Percentiles rank a stretch among this genome's conserved stretches.
These are phyloP conservation scores for Loxodes magnus DNA, from an alignment of 73 alveolate species.

Conservation along the genomic window DNA sequence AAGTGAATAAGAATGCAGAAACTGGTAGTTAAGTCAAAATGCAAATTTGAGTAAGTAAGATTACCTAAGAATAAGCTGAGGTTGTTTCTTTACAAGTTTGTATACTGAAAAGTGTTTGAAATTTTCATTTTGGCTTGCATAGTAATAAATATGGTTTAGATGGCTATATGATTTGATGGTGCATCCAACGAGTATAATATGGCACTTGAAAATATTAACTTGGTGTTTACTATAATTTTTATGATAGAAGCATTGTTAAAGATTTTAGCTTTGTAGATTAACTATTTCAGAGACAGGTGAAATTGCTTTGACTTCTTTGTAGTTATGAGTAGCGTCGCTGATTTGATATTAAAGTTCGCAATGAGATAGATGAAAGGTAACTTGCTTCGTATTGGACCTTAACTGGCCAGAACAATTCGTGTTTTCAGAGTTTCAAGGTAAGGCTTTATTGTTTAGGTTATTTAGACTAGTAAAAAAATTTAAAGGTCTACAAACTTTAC, in stretches of 20 bases:
- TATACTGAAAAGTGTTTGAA: conserved; percentile 37
- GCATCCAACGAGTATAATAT: background rate
- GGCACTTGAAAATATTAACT: conserved; percentile 10
- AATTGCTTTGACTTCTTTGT: conserved; percentile 23
- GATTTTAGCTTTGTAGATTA: conserved; percentile 19
- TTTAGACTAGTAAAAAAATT: conserved; percentile 50
- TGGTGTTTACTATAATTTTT: conserved; percentile 17
- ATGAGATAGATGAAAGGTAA: conserved; percentile 8
- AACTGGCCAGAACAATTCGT: conserved; percentile 40
- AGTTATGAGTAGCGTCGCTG: conserved; percentile 72
- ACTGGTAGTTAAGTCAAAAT: conserved; percentile 41
- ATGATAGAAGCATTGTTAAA: conserved; percentile 29
- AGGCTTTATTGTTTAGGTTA: too few species aligned
- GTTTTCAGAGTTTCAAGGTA: conserved; percentile 58
- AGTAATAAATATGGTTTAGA: conserved; percentile 58
- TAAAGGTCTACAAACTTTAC: conserved; percentile 52
- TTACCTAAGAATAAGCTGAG: background rate
- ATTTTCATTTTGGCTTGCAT: conserved; percentile 67
- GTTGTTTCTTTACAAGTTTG: background rate
- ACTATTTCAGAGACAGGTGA: conserved; percentile 30
- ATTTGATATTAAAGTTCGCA: conserved; percentile 47
- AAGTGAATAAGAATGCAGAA: conserved; percentile 47
- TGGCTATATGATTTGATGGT: conserved; percentile 22
- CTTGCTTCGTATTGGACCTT: conserved; percentile 19
- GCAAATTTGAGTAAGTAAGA: conserved; percentile 36